Conservation (phyloP, 1,139 yeast species). For the Ashbya aceris region DNA sequence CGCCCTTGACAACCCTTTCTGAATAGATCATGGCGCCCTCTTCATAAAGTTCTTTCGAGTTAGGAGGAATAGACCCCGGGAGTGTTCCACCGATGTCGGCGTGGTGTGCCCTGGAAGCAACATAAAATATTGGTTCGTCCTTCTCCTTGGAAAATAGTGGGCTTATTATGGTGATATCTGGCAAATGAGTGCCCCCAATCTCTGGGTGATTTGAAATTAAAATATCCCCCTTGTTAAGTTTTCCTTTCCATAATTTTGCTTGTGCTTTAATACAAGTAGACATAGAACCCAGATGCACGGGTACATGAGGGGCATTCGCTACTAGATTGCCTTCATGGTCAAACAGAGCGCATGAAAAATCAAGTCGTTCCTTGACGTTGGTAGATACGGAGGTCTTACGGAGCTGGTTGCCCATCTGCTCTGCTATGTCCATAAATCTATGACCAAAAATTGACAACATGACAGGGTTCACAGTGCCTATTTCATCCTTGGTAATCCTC, state of each 20-base stretch:
- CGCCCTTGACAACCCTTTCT: conserved; percentile 34
- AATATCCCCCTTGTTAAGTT: conserved; percentile 59
- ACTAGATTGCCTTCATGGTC: conserved; percentile 67
- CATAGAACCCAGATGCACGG: conserved; percentile 84
- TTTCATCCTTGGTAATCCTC: conserved; percentile 30
- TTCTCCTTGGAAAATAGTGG: conserved; percentile 39
- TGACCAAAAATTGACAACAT: conserved; percentile 73
- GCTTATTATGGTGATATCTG: conserved; percentile 65
- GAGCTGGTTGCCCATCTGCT: conserved; percentile 77
- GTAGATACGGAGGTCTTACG: conserved; percentile 77
- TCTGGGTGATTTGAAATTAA: conserved; percentile 71
- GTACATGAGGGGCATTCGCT: conserved; percentile 84
- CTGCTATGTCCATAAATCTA: conserved; percentile 82
- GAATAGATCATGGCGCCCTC: conserved; percentile 43
- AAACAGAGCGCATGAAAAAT: conserved; percentile 78
- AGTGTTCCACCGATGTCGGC: conserved; percentile 43
- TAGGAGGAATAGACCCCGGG: conserved; percentile 43
- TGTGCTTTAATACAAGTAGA: conserved; percentile 72
- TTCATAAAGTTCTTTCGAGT: conserved; percentile 38
- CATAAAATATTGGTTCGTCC: conserved; percentile 34
- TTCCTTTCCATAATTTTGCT: conserved; percentile 53
- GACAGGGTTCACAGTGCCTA: conserved; percentile 50
- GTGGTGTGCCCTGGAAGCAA: conserved; percentile 45
- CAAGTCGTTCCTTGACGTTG: conserved; percentile 77
- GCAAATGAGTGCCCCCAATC: conserved; percentile 75